Conservation (phyloP, 73 alveolate species). For the Halteria grandinella region DNA sequence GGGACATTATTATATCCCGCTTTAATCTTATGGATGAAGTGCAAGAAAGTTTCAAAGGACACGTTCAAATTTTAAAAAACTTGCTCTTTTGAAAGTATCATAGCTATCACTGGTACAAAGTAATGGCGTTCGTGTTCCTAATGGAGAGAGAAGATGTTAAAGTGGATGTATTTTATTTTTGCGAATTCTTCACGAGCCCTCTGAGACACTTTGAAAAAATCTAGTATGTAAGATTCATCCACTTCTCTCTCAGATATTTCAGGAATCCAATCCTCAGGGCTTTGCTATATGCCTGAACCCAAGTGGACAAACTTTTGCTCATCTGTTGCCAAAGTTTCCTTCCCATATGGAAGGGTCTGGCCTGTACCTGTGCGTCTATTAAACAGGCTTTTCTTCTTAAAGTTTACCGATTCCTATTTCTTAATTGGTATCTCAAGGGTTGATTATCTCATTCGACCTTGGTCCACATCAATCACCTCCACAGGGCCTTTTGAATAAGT, state of each 20-base stretch:
- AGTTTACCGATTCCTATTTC: no score
- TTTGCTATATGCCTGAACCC: not conserved
- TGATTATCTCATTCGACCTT: no score
- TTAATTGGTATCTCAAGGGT: no score
- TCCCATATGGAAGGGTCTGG: no score
- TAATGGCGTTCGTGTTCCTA: constrained; percentile 24
- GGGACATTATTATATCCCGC: constrained; percentile 19
- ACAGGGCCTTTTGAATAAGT: no score
- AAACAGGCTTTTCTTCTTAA: no score
- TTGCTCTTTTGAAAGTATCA: not conserved
- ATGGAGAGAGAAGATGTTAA: constrained; percentile 39
- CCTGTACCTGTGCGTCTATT: no score
- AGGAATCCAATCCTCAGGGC: not conserved
- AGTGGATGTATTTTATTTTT: constrained; percentile 17
- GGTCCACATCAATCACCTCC: no score
- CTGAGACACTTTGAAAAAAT: not conserved
- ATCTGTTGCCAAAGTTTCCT: not conserved
- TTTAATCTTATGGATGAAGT: constrained; percentile 3
- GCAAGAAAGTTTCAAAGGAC: not conserved
- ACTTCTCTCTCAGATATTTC: not conserved
- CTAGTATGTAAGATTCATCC: not conserved
- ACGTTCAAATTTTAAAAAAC: not conserved
- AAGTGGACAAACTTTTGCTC: not conserved
- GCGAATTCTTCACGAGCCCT: constrained; percentile 5
- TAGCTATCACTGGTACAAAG: constrained; percentile 6